Evolutionary conservation across 139 green algal species (phyloP), one percentile per base, ranked within the genome.

Genomic region (Coccomyxa sp.): DNA sequence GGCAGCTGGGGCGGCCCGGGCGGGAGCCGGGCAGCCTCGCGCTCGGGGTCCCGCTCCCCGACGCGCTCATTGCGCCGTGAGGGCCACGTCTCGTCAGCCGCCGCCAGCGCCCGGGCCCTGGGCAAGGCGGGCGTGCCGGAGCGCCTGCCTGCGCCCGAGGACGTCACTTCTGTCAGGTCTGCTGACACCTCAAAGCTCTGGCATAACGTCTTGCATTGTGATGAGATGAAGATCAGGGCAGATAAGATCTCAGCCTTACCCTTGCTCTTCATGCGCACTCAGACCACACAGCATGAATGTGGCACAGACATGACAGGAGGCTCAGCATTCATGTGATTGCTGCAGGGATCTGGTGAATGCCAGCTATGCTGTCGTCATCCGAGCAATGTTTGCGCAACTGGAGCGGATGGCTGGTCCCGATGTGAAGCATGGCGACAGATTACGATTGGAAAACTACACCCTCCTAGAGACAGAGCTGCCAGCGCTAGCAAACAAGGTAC

Each of bases 381-480:
- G 44, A 10, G 81, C 78, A 36, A 83, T 87, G 38, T 75, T 85
- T 10, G 37, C 40, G 7, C 54, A 82, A 0, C 33, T 90, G 36
- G 87, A 90, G 77, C 82, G 77, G 1, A 31, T 82, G n/a, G 83
- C 85, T 18, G 74, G 31, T 0, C 33, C 36, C 2, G 84, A 91
- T 38, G 37, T 38, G 22, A 91, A 91, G 82, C 86, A 91, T 74
- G 86, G 80, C 29, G 54, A 81, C 40, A 78, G 82, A 12, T 75
- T 91, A 55, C 68, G 82, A 9, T 78, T 91, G 40, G 87, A 91
- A 40, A 91, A 87, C 69, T 88, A 89, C 74, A 55, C 75, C 16
- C 81, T 73, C 44, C 77, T 83, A 36, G 79, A 77, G 40, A 39
- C 39, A 1, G 68, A 39, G 5, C 39, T 83, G 64, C 41, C 33